phyloP scores from a whole-genome alignment of 1,284 basidiomycete species.

The Cutaneotrichosporon sp. region DNA sequence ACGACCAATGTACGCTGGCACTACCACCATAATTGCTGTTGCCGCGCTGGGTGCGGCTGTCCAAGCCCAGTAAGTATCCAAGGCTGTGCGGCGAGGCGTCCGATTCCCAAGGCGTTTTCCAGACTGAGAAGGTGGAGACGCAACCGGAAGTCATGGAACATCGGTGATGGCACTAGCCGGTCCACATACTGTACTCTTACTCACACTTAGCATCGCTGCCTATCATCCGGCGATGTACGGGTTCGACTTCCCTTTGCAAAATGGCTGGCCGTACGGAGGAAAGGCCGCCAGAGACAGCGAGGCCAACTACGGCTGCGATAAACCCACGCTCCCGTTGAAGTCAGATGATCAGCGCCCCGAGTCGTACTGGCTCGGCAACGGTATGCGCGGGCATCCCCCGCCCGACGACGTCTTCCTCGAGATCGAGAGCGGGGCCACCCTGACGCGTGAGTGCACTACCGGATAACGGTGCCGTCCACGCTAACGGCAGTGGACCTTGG shows the following conservation, averaged over 20 bases:
- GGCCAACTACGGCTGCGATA: background rate
- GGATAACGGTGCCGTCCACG: too few relatives aligned
- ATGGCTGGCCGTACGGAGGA: constrained; percentile 1
- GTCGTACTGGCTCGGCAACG: constrained; percentile 7
- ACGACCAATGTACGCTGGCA: too few relatives aligned
- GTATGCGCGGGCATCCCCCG: background rate
- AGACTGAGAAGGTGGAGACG: too few relatives aligned
- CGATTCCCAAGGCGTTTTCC: too few relatives aligned
- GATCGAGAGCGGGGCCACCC: background rate
- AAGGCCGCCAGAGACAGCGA: too few relatives aligned
- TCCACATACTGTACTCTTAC: too few relatives aligned
- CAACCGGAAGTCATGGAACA: too few relatives aligned
- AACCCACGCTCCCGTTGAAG: background rate
- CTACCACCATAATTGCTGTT: too few relatives aligned
- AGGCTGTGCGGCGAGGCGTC: too few relatives aligned
- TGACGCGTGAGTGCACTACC: background rate
- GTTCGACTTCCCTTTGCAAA: background rate
- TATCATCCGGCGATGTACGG: constrained; percentile 9
- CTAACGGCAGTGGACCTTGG: background rate
- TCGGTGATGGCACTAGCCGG: too few relatives aligned
- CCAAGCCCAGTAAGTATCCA: too few relatives aligned
- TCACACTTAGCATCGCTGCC: background rate
- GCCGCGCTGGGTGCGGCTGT: too few relatives aligned
- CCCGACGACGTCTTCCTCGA: constrained; percentile 6
- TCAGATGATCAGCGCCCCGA: background rate